Conservation (phyloP, 2,329 filamentous ascomycete genomes). For the Colletotrichum graminicola region DNA sequence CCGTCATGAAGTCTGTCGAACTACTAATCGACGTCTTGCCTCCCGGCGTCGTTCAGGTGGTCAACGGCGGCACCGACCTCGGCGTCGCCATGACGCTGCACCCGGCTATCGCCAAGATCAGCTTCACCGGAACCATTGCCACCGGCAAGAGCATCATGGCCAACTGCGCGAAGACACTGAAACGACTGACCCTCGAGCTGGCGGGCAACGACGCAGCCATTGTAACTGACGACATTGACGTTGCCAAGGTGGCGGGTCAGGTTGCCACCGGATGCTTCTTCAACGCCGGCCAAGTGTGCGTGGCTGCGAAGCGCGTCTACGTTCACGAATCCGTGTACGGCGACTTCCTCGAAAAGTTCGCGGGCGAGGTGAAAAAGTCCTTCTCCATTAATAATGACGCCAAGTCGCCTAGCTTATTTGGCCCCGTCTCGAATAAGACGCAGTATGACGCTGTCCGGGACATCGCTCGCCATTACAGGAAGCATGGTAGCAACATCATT, state of each 20-base stretch:
- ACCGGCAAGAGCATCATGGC: conserved; percentile 65
- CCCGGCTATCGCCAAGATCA: conserved; percentile 66
- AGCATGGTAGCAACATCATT: conserved; percentile 53
- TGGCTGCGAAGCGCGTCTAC: conserved; percentile 70
- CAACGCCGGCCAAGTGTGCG: conserved; percentile 67
- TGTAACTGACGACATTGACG: conserved; percentile 64
- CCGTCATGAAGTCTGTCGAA: conserved; percentile 64
- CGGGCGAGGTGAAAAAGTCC: conserved; percentile 34
- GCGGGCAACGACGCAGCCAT: conserved; percentile 70
- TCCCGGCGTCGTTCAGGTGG: conserved; percentile 66
- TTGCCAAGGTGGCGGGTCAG: conserved; percentile 55
- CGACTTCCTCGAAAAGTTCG: conserved; percentile 59
- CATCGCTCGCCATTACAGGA: conserved; percentile 53
- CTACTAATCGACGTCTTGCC: conserved; percentile 63
- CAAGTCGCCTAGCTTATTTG: conserved; percentile 52
- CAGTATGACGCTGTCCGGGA: conserved; percentile 70
- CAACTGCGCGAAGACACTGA: conserved; percentile 63
- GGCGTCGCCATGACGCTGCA: conserved; percentile 68
- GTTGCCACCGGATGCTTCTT: conserved; percentile 63
- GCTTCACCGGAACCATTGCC: conserved; percentile 67
- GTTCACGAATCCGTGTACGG: conserved; percentile 72
- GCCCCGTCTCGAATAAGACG: conserved; percentile 73
- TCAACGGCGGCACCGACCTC: conserved; percentile 67
- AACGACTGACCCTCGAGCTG: conserved; percentile 65
- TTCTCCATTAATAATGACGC: conserved; percentile 14